Percentiles rank a stretch among this genome's conserved stretches.
Conservation (phyloP, 2,329 filamentous ascomycete genomes). For the Cordyceps javanica region DNA sequence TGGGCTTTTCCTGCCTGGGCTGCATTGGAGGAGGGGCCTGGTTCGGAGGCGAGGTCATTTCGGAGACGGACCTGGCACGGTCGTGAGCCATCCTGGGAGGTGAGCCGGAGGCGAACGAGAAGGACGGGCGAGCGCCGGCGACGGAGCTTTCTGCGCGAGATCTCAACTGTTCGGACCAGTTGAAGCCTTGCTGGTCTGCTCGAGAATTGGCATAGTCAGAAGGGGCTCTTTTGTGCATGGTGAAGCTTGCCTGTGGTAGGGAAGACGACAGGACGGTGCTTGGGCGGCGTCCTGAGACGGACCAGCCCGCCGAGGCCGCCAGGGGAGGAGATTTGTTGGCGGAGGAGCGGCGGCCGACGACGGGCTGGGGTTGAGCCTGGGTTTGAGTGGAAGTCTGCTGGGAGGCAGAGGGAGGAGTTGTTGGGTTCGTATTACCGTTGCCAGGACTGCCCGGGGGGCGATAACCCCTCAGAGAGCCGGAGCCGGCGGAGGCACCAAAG, state of each 20-base stretch:
- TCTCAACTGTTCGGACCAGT: conserved; percentile 94
- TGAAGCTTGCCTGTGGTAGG: conserved; percentile 52
- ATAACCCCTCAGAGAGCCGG: conserved; percentile 60
- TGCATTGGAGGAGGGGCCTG: conserved; percentile 42
- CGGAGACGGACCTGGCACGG: conserved; percentile 63
- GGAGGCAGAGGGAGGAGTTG: conserved; percentile 28
- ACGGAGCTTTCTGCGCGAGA: conserved; percentile 80
- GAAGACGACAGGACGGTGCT: conserved; percentile 28
- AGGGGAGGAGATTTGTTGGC: conserved; percentile 25
- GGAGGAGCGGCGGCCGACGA: conserved; percentile 25
- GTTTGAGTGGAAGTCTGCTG: conserved; percentile 18
- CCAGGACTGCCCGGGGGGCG: conserved; percentile 53
- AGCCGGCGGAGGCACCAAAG: conserved; percentile 70
- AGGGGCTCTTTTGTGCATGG: conserved; percentile 49
- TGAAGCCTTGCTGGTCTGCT: conserved; percentile 82
- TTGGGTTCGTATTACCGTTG: conserved; percentile 52
- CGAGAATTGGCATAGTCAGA: conserved; percentile 58
- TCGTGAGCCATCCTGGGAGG: conserved; percentile 46
- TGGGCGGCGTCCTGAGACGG: conserved; percentile 30
- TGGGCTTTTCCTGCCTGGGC: conserved; percentile 39
- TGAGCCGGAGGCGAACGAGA: conserved; percentile 46
- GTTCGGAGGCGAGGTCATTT: conserved; percentile 52
- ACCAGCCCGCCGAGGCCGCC: conserved; percentile 25
- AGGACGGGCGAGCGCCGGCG: conserved; percentile 49
- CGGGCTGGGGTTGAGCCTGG: conserved; percentile 7